A percentile compares a stretch with the other conserved stretches of the same genome.
phyloP scores from a whole-genome alignment of 768 basidiomycete species.

The Leccinum subtestaceum region DNA sequence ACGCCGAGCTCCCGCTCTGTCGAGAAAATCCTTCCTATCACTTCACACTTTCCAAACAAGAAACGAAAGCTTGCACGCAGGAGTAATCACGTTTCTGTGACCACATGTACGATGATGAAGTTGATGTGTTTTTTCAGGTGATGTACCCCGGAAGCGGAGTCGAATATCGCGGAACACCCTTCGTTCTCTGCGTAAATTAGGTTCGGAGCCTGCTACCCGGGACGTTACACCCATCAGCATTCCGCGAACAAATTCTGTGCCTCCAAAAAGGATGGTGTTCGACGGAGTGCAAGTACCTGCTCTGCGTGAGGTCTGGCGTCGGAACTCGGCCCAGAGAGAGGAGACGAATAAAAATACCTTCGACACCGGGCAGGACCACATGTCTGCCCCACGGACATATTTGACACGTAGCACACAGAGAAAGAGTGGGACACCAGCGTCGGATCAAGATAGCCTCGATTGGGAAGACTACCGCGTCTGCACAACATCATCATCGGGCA shows the following conservation, averaged over 20 bases:
- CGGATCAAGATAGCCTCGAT: conserved; percentile 27
- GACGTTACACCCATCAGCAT: conserved; percentile 19
- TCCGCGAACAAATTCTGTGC: conserved; percentile 24
- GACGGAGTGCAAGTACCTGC: conserved; percentile 33
- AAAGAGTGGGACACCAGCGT: background rate
- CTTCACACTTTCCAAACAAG: background rate
- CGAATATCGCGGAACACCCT: conserved; percentile 14
- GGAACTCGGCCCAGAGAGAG: conserved; percentile 3
- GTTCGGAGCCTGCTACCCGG: conserved; percentile 31
- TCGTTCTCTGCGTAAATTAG: conserved; percentile 14
- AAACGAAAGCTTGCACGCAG: conserved; percentile 13
- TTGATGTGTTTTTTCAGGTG: conserved; percentile 16
- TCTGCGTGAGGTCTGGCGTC: conserved; percentile 14
- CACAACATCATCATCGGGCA: conserved; percentile 21
- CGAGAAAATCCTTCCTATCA: background rate
- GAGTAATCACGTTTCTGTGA: conserved; percentile 7
- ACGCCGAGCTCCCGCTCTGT: background rate
- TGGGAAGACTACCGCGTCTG: conserved; percentile 31
- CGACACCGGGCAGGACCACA: background rate
- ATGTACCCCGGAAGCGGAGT: conserved; percentile 23
- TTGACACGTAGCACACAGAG: background rate
- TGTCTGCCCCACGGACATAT: background rate
- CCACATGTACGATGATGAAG: background rate
- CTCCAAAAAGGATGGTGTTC: conserved; percentile 23
- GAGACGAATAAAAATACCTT: background rate